A percentile compares a stretch with the other conserved stretches of the same genome.
Conservation (phyloP, 768 basidiomycete genomes). For the Stropharia rugosoannulata region DNA sequence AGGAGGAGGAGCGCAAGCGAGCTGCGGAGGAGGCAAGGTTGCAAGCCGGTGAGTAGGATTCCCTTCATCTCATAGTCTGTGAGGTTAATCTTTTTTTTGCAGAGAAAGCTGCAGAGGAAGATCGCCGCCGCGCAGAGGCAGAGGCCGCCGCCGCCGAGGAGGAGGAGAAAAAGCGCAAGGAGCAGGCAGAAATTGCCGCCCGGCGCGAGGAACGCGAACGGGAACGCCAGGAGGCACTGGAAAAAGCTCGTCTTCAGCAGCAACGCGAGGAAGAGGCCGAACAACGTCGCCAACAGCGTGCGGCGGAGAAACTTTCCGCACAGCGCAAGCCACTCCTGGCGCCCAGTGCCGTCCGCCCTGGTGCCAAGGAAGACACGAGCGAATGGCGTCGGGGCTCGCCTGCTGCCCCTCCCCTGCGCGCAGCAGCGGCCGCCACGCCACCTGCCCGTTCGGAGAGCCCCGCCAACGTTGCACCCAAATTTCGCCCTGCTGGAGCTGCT, state of each 20-base stretch:
- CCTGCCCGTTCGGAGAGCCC: slow-evolving; percentile 59
- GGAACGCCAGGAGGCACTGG: slow-evolving; percentile 48
- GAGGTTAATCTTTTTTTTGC: slow-evolving; percentile 2
- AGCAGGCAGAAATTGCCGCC: slow-evolving; percentile 54
- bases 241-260: slow-evolving; percentile 56
- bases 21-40: slow-evolving; percentile 52
- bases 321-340: slow-evolving; percentile 25
- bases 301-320: slow-evolving; percentile 32
- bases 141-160: slow-evolving; percentile 45
- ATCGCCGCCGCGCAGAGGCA: slow-evolving; percentile 44
- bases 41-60: slow-evolving; percentile 48
- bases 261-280: slow-evolving; percentile 76
- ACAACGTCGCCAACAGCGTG: slow-evolving; percentile 45
- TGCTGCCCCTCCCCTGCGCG: slow-evolving; percentile 9
- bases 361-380: slow-evolving; percentile 10
- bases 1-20: slow-evolving; percentile 47
- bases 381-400: slow-evolving; percentile 18
- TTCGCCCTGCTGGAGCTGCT: slow-evolving; percentile 41
- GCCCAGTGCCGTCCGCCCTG: slow-evolving; percentile 19
- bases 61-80: background rate
- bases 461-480: slow-evolving; percentile 42
- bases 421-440: slow-evolving; percentile 23
- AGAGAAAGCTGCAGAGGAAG: slow-evolving; percentile 60
- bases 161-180: slow-evolving; percentile 59
- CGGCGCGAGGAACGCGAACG: slow-evolving; percentile 52